These are phyloP conservation scores for Lagenidium giganteum DNA, from an alignment of 352 stramenopile genomes.

Conservation along the genomic window DNA sequence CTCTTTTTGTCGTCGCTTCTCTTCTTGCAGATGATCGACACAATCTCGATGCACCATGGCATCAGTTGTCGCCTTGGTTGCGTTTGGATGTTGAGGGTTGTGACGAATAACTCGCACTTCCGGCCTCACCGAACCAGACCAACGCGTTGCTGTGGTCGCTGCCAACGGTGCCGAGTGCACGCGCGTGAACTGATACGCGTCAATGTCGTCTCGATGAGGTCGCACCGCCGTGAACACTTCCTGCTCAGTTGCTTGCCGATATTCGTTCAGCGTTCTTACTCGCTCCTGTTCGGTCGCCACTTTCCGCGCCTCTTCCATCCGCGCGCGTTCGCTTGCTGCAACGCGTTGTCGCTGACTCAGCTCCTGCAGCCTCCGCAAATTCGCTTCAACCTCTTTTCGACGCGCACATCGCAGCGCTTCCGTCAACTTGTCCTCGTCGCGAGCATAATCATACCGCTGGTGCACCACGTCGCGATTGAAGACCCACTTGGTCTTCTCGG, in stretches of 20 bases:
- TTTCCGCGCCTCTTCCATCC: conserved; percentile 23
- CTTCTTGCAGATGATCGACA: conserved; percentile 34
- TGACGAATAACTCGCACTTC: conserved; percentile 53
- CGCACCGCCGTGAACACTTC: conserved; percentile 40
- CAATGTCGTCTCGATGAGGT: conserved; percentile 31
- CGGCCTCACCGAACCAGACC: conserved; percentile 2
- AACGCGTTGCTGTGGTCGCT: neutral
- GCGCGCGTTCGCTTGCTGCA: conserved; percentile 31
- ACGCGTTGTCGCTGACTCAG: conserved; percentile 32
- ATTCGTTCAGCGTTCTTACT: no score
- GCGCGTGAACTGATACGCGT: conserved; percentile 48
- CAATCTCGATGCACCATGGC: conserved; percentile 32
- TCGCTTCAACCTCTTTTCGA: conserved; percentile 32
- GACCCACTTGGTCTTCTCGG: conserved; percentile 52
- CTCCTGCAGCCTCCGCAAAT: conserved; percentile 35
- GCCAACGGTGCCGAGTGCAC: conserved; percentile 31
- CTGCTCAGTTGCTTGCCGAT: conserved; percentile 19
- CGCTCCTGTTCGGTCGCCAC: conserved; percentile 18
- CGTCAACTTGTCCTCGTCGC: conserved; percentile 20
- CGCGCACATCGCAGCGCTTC: conserved; percentile 17
- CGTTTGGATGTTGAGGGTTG: conserved; percentile 31
- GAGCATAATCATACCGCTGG: conserved; percentile 27
- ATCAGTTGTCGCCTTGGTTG: conserved; percentile 28
- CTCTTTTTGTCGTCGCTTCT: conserved; percentile 24
- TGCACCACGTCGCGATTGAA: conserved; percentile 33